phyloP scores from a whole-genome alignment of 2,329 filamentous ascomycete species.

The Cryoendolithus antarcticus region DNA sequence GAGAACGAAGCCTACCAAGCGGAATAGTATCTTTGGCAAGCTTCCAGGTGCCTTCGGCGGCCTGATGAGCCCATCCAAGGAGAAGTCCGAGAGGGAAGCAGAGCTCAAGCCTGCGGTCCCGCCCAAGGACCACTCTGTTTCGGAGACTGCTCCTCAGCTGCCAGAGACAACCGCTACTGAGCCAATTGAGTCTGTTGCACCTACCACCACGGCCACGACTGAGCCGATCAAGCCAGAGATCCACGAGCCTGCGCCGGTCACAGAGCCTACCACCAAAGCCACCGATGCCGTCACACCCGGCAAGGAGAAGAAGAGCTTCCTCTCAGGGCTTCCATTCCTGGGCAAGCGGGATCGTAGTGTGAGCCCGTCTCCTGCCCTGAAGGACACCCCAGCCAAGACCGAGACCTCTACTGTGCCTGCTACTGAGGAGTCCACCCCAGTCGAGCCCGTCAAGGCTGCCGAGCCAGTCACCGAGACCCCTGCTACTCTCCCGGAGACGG shows the following conservation, averaged over 20 bases:
- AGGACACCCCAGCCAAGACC: slow-evolving; percentile 24
- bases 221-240: slow-evolving; percentile 10
- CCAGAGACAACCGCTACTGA: slow-evolving; percentile 32
- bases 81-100: slow-evolving; percentile 64
- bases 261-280: slow-evolving; percentile 18
- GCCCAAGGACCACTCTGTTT: slow-evolving; percentile 36
- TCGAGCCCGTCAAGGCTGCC: slow-evolving; percentile 20
- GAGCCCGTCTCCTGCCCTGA: slow-evolving; percentile 23
- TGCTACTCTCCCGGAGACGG: slow-evolving; percentile 9
- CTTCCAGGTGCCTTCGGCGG: slow-evolving; percentile 45
- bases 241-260: slow-evolving; percentile 23
- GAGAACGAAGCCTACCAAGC: slow-evolving; percentile 62
- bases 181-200: slow-evolving; percentile 17
- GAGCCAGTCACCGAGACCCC: slow-evolving; percentile 12
- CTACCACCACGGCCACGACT: slow-evolving; percentile 15
- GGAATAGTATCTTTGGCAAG: slow-evolving; percentile 69
- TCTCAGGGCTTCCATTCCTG: slow-evolving; percentile 19
- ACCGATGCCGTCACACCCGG: slow-evolving; percentile 24
- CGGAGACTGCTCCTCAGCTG: slow-evolving; percentile 23
- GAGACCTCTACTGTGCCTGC: slow-evolving; percentile 10
- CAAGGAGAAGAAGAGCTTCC: slow-evolving; percentile 24
- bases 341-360: slow-evolving; percentile 22
- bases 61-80: slow-evolving; percentile 35
- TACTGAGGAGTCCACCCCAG: slow-evolving; percentile 3
- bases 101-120: slow-evolving; percentile 43